Evolutionary conservation across 2,329 filamentous ascomycete species (phyloP).

Genomic region (Ophiostoma sp.): DNA sequence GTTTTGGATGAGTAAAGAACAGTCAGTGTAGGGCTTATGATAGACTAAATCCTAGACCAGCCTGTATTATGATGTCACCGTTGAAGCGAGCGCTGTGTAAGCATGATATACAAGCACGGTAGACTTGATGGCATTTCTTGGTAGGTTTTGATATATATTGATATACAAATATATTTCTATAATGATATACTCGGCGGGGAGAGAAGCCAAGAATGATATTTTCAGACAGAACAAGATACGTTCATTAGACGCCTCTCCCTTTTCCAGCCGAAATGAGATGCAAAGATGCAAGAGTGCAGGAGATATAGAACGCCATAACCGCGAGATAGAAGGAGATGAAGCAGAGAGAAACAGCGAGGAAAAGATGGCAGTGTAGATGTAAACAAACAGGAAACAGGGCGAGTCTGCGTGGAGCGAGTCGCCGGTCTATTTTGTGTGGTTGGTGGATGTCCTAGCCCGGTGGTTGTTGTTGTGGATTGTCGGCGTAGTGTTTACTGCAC

Average conservation of each 20-base stretch:
- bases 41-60: not conserved
- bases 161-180: not conserved
- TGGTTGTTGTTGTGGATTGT: not conserved
- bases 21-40: not conserved
- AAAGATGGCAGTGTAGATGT: not conserved
- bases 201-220: not conserved
- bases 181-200: not conserved
- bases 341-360: not conserved
- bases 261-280: slow-evolving; percentile 13
- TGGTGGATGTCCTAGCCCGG: not conserved
- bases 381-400: not conserved
- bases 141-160: no score
- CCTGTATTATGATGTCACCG: not conserved
- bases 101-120: no score
- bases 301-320: slow-evolving; percentile 19
- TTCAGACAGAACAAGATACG: not conserved
- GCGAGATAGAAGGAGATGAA: not conserved
- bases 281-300: slow-evolving; percentile 8
- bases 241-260: slow-evolving; percentile 14
- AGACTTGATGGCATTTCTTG: no score
- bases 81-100: not conserved
- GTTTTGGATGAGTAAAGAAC: not conserved
- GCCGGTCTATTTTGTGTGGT: not conserved
- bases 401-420: not conserved
- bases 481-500: not conserved